Conservation (phyloP, 75 land plant species). For the Chamaecyparis obtusa region DNA sequence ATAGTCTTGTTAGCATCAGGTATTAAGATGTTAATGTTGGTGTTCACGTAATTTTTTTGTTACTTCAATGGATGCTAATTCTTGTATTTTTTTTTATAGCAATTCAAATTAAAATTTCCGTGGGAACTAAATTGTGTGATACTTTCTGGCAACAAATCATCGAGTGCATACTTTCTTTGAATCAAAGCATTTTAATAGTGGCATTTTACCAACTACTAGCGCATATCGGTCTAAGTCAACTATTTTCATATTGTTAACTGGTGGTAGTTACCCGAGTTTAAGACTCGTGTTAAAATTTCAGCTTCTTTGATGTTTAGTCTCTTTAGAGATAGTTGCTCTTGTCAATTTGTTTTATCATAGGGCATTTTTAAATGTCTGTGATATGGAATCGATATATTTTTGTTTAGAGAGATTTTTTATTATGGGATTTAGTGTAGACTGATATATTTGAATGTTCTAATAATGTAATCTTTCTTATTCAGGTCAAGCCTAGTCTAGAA, state of each 20-base stretch:
- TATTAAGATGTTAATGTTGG: background rate
- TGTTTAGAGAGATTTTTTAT: background rate
- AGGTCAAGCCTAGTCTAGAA: slow-evolving; percentile 84
- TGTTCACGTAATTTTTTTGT: background rate
- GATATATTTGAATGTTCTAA: background rate
- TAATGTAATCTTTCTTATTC: background rate
- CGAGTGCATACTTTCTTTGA: slow-evolving; percentile 93
- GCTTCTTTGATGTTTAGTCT: background rate
- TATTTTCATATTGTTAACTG: slow-evolving; percentile 59
- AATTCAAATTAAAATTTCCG: background rate
- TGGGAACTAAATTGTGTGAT: background rate
- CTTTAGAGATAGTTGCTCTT: background rate
- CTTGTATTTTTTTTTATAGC: background rate
- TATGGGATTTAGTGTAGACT: background rate
- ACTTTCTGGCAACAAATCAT: slow-evolving; percentile 54
- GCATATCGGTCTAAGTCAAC: slow-evolving; percentile 55
- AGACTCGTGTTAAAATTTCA: background rate
- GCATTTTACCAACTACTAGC: slow-evolving; percentile 85
- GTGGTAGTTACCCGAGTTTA: slow-evolving; percentile 85
- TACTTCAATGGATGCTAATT: background rate
- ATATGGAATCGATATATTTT: background rate
- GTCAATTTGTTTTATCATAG: background rate
- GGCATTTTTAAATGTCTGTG: background rate
- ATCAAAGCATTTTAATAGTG: slow-evolving; percentile 76
- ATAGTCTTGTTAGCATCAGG: background rate